Evolutionary conservation across 495 filamentous ascomycete genomes (phyloP), one percentile per base, ranked within the genome.

Genomic region (Xylaria intraflava): DNA sequence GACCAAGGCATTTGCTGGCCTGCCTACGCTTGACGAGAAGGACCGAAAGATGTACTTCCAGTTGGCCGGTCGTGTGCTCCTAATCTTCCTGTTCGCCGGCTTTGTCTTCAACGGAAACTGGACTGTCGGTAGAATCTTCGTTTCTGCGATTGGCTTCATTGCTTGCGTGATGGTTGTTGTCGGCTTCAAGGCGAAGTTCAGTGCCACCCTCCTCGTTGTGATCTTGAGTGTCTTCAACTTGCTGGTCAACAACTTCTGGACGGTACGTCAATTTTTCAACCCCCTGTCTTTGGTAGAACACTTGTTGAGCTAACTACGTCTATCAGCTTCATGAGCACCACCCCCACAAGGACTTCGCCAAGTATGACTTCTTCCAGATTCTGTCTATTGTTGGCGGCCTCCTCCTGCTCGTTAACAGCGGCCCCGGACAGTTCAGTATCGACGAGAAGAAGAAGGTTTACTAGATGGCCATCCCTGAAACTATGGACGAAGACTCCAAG

Each of bases 391-490:
- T 98, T 55, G 93, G 93, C 51, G 93, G 93, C 63, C 85, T 98
- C 42, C 77, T 98, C 43, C 84, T 98, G 52, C 80, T 98, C 50
- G 89, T 96, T 71, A 98, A 98, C 82, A 96, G 92, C 84, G 93
- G 93, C 49, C 94, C 93, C 11, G 93, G 93, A 43, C 88, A 95
- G 72, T 85, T 96, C 75, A 94, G 88, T 69, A 89, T 98, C 72
- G 93, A 98, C 70, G 94, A 97, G 81, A 98, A 98, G 85, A 98
- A 98, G 85, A 98, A 98, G 81, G 93, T 98, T 57, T 98, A 98
- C 74, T 98, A 87, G 54, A 51, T 51, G 40, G 55, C 10, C 31
- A 35, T 38, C 36, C 17, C 36, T 29, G 38, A 47, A 22, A 46
- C 19, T n/a, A 41, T 22, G 41, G 38, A 45, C 26, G 38, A 42